phyloP scores from a whole-genome alignment of 1,139 yeast species.

The Pichia terricola region DNA sequence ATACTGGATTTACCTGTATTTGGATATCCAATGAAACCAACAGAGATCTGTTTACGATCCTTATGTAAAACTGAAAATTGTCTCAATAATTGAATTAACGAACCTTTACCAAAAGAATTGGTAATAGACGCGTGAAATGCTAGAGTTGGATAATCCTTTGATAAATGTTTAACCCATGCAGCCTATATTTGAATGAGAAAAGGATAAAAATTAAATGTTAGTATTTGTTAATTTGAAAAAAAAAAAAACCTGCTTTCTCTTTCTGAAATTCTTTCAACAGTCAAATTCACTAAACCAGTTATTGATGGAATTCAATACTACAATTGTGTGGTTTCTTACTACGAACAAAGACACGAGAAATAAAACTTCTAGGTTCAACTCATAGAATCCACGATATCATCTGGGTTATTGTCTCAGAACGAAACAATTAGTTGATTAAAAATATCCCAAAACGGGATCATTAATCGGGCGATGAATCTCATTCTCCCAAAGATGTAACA shows the following conservation, averaged over 20 bases:
- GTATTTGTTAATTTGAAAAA: conserved; percentile 36
- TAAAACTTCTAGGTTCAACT: conserved; percentile 32
- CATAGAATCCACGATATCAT: conserved; percentile 13
- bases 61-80: conserved; percentile 86
- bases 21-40: conserved; percentile 96
- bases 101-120: conserved; percentile 96
- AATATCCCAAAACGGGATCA: conserved; percentile 30
- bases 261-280: neutral
- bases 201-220: neutral
- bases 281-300: too few relatives aligned
- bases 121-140: conserved; percentile 98
- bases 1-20: conserved; percentile 95
- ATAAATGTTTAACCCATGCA: conserved; percentile 95
- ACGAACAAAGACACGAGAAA: conserved; percentile 36
- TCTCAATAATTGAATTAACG: conserved; percentile 82
- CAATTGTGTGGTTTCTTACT: conserved; percentile 58
- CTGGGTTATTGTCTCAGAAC: conserved; percentile 20
- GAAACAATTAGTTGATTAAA: conserved; percentile 14
- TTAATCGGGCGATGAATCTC: conserved; percentile 44
- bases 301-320: too few relatives aligned
- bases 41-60: conserved; percentile 92
- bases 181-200: conserved; percentile 44
- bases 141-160: conserved; percentile 85
- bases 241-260: neutral
- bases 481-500: conserved; percentile 96